phyloP scores from a whole-genome alignment of 305 asterid species.

The Fraxinus nigra region DNA sequence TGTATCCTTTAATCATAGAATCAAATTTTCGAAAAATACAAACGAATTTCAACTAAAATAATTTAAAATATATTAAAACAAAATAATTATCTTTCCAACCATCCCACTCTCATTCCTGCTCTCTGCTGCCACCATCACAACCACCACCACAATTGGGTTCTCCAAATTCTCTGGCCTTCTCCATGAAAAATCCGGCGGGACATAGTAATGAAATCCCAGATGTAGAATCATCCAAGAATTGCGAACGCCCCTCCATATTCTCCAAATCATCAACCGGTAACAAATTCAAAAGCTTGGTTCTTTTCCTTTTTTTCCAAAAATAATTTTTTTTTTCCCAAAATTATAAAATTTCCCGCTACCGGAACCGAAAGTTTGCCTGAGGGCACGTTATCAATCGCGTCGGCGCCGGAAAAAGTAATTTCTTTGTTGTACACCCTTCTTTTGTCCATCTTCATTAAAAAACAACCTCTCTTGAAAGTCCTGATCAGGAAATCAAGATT shows the following conservation, averaged over 20 bases:
- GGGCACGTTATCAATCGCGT: slow-evolving; percentile 55
- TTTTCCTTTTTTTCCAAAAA: background rate
- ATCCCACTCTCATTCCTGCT: background rate
- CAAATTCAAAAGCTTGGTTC: background rate
- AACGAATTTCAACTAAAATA: too few species aligned
- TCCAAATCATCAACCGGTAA: slow-evolving; percentile 77
- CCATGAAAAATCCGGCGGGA: slow-evolving; percentile 44
- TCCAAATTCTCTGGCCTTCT: slow-evolving; percentile 28
- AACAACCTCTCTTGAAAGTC: slow-evolving; percentile 47
- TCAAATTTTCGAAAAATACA: too few species aligned
- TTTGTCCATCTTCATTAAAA: slow-evolving; percentile 35
- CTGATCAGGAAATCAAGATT: slow-evolving; percentile 81
- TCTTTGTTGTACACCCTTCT: slow-evolving; percentile 29
- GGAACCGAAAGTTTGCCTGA: too few species aligned
- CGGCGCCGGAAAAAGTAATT: slow-evolving; percentile 52
- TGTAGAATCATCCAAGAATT: slow-evolving; percentile 74
- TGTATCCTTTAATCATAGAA: too few species aligned
- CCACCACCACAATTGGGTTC: slow-evolving; percentile 25
- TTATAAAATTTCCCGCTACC: background rate
- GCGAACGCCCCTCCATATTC: slow-evolving; percentile 87
- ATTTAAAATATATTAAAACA: too few species aligned
- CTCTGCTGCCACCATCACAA: too few species aligned
- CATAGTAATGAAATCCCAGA: slow-evolving; percentile 52
- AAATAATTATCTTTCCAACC: background rate
- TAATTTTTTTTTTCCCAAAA: background rate